A percentile compares a stretch with the other conserved stretches of the same genome.
Evolutionary conservation across 2,329 filamentous ascomycete species (phyloP).

Genomic region (Dactylellina leptospora): DNA sequence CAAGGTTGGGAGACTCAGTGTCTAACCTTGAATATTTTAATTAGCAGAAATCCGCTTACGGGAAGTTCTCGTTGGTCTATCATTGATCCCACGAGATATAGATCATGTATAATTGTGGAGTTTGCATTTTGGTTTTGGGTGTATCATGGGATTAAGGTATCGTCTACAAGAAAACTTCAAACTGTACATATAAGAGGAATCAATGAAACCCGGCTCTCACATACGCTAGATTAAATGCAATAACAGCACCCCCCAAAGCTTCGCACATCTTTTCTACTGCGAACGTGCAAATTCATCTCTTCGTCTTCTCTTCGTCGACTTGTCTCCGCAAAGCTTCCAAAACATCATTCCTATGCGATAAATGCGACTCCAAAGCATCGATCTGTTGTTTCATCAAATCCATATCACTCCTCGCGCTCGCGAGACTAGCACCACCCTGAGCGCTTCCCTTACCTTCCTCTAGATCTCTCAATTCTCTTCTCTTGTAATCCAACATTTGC

Average conservation of each 20-base stretch:
- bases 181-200: constrained; percentile 38
- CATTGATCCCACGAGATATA: no score
- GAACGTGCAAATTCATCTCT: constrained; percentile 9
- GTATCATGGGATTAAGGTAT: constrained; percentile 49
- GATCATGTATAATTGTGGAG: no score
- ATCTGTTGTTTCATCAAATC: constrained; percentile 92
- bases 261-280: not conserved
- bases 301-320: constrained; percentile 83
- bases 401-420: constrained; percentile 81
- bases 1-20: constrained; percentile 22
- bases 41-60: no score
- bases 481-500: constrained; percentile 93
- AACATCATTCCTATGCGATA: constrained; percentile 77
- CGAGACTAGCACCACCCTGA: constrained; percentile 74
- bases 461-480: constrained; percentile 77
- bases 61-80: no score
- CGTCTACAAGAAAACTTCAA: constrained; percentile 26
- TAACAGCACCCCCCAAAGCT: not conserved
- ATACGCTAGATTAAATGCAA: constrained; percentile 48
- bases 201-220: constrained; percentile 15
- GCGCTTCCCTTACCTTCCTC: constrained; percentile 75
- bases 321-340: constrained; percentile 80
- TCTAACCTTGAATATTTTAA: not conserved
- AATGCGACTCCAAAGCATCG: constrained; percentile 84
- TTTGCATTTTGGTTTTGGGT: constrained; percentile 14